Conservation (phyloP, 805 yeast species). For the Candida namnaoensis region DNA sequence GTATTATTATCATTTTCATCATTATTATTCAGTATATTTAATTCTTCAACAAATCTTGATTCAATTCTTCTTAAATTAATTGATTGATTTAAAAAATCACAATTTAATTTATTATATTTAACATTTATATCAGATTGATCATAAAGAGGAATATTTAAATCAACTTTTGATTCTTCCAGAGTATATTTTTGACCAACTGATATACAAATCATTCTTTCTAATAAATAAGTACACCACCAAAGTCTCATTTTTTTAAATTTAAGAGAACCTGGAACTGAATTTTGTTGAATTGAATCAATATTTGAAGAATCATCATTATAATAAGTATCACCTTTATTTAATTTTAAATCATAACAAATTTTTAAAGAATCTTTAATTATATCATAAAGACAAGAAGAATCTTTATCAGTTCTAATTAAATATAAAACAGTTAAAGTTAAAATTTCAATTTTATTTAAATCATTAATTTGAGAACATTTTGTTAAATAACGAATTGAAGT, state of each 20-base stretch:
- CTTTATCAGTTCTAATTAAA: constrained; percentile 52
- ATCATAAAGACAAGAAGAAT: constrained; percentile 43
- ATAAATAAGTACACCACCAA: constrained; percentile 58
- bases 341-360: constrained; percentile 27
- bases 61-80: constrained; percentile 50
- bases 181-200: constrained; percentile 53
- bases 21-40: constrained; percentile 27
- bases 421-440: constrained; percentile 43
- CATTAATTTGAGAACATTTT: constrained; percentile 30
- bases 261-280: constrained; percentile 1
- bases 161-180: constrained; percentile 42
- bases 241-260: constrained; percentile 38
- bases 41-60: constrained; percentile 45
- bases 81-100: constrained; percentile 43
- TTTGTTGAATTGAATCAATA: constrained; percentile 9
- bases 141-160: constrained; percentile 39
- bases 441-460: constrained; percentile 42
- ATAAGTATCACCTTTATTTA: constrained; percentile 30
- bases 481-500: constrained; percentile 51
- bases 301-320: constrained; percentile 7
- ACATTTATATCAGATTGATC: constrained; percentile 32
- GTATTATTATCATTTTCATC: constrained; percentile 8
- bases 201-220: constrained; percentile 53
- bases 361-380: constrained; percentile 45
- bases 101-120: constrained; percentile 10